Evolutionary conservation across 1,284 basidiomycete genomes (phyloP).

Genomic region (Mycena sp.): DNA sequence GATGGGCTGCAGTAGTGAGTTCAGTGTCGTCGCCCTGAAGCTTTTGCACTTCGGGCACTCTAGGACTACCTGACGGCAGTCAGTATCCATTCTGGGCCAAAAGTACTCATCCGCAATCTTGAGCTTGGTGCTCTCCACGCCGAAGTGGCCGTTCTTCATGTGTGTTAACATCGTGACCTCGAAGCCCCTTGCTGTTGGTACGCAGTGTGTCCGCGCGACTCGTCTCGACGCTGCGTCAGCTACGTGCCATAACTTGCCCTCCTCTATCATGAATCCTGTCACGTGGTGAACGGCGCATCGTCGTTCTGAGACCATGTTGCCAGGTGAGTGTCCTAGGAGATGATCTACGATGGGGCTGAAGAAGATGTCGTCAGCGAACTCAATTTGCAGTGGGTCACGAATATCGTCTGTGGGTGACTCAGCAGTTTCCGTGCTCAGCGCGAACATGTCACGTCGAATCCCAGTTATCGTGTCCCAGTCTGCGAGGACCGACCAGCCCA

Average conservation of each 20-base stretch:
- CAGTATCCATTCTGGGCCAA: constrained; percentile 40
- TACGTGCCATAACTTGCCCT: constrained; percentile 43
- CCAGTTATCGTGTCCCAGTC: constrained; percentile 44
- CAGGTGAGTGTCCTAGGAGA: not conserved
- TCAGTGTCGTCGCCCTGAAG: constrained; percentile 38
- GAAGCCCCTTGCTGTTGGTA: constrained; percentile 12
- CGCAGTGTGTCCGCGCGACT: constrained; percentile 30
- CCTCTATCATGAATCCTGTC: constrained; percentile 42
- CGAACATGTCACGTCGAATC: constrained; percentile 40
- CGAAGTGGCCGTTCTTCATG: constrained; percentile 39
- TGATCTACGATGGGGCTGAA: constrained; percentile 10
- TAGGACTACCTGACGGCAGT: constrained; percentile 33
- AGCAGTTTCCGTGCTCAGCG: not conserved
- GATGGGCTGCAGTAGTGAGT: constrained; percentile 47
- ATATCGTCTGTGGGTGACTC: not conserved
- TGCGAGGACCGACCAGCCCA: constrained; percentile 40
- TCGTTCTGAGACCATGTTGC: constrained; percentile 28
- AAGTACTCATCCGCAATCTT: constrained; percentile 36
- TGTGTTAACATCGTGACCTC: constrained; percentile 33
- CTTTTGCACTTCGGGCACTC: constrained; percentile 41
- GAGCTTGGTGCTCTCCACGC: constrained; percentile 40
- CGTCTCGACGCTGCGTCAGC: constrained; percentile 26
- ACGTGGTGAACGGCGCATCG: constrained; percentile 38
- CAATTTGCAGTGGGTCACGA: constrained; percentile 23
- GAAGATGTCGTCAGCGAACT: constrained; percentile 35